A percentile compares a stretch with the other conserved stretches of the same genome.
phyloP scores from a whole-genome alignment of 805 yeast species.

The Tetrapisispora namnaoensis region DNA sequence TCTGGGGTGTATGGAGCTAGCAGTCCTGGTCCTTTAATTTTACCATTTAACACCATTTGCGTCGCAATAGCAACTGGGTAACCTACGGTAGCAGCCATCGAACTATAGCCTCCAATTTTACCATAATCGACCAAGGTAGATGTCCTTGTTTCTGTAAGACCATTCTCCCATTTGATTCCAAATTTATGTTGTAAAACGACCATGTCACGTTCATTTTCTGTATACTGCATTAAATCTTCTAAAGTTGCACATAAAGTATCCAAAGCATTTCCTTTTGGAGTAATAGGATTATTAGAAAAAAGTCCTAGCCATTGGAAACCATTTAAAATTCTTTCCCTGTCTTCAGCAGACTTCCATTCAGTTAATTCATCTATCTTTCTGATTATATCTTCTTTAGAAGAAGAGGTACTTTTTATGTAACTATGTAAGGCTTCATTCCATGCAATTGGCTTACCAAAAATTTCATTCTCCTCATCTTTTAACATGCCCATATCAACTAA shows the following conservation, averaged over 20 bases:
- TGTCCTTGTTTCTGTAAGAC: conserved; percentile 82
- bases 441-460: conserved; percentile 48
- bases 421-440: conserved; percentile 86
- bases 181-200: conserved; percentile 96
- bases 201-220: conserved; percentile 88
- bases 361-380: conserved; percentile 71
- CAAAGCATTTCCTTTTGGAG: conserved; percentile 87
- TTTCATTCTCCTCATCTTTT: conserved; percentile 59
- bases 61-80: conserved; percentile 97
- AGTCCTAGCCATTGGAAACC: conserved; percentile 94
- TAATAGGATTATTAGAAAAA: conserved; percentile 64
- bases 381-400: conserved; percentile 61
- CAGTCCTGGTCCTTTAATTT: conserved; percentile 68
- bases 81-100: conserved; percentile 98
- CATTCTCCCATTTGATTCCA: conserved; percentile 94
- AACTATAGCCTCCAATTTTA: conserved; percentile 77
- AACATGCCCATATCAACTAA: conserved; percentile 90
- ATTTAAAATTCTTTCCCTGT: conserved; percentile 73
- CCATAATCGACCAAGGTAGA: conserved; percentile 94
- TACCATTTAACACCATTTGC: conserved; percentile 75
- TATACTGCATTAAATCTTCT: conserved; percentile 93
- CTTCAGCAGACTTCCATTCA: conserved; percentile 68
- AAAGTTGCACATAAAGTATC: conserved; percentile 95
- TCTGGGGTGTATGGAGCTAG: conserved; percentile 89
- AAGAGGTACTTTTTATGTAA: conserved; percentile 65